Base-by-base conservation (phyloP, 345 rosid species). In the Anastatica hierochuntica region DNA sequence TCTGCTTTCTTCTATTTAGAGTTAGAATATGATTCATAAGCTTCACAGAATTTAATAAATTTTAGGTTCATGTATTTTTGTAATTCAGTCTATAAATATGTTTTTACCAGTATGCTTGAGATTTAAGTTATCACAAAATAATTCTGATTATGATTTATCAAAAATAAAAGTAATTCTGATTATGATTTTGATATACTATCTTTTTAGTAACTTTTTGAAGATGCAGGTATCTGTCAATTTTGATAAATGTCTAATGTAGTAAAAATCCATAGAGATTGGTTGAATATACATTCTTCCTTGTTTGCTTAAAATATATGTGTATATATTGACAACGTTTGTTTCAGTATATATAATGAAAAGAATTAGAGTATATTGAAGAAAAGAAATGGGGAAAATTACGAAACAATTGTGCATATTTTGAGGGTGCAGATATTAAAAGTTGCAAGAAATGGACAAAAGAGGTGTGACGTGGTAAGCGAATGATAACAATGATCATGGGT, bases 401-500 rank as follows among this genome's bases (percentile, higher is more conserved):
- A 49, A 56, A 64, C 14, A 49, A 42, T 8, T 58, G 40, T 49
- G 11, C 64, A 58, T 57, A 18, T 56, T 43, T 66, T 49, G 49
- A 58, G 71, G 56, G 55, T 23, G 51, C 60, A 45, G 71, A 44
- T 59, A 59, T 52, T 46, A 45, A 53, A 66, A 53, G 65, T 38
- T 16, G 37, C 56, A 45, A 58, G 66, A 59, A 59, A 51, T 52
- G 16, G 61, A 49, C 64, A 67, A 64, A 20, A 14, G 13, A 59
- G 33, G 39, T 12, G 56, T 67, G 71, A 67, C 60, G 71, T 59
- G 61, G 49, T 52, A 30, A 56, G 38, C 43, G 30, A 52, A 53
- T 67, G 66, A 67, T 52, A 65, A 38, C 59, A 49, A 58, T 50
- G 63, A 65, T 58, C 41, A 50, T 67, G 66, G 53, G 71, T 59